Evolutionary conservation across 345 rosid genomes (phyloP), one percentile per base, ranked within the genome.

Genomic region (Ricinus communis): DNA sequence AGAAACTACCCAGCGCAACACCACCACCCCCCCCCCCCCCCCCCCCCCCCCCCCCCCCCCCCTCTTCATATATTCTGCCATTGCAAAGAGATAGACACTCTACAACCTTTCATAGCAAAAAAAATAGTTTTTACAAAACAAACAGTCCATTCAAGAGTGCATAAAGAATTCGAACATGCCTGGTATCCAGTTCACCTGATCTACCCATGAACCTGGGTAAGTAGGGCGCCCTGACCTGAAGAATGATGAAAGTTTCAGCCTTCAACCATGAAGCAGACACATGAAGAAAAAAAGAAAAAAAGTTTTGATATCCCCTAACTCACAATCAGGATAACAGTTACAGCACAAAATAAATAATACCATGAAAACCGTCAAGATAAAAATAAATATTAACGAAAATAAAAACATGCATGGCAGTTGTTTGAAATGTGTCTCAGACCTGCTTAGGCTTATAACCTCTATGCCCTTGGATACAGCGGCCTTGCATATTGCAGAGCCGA

Each of bases 401-500:
- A 40, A 27, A 14, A 76, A 69, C 12, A 71, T 47, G 52, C 47
- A 75, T 7, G 40, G 58, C 45, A 73, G 65, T 54, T 63, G 65
- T 24, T 65, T 45, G 52, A 70, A 68, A 28, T 10, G 51, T 21
- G 62, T 60, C 40, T 61, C 36, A 8, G 30, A 94, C 98, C 98
- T 94, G 97, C 83, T 91, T 6, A 94, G 79, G 83, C 97, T 94
- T n/a, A 82, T 70, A 69, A 87, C 92, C 74, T 94, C 98, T 21
- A 94, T 82, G 71, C 96, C 95, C 58, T 85, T 85, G 68, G 87
- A 86, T 60, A 91, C 90, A 58, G 97, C 93, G 72, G 93, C 93
- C 86, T 90, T 94, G 77, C 97, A 94, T 41, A 94, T 85, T 66
- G 98, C 91, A 71, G 98, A 91, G 59, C 97, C 98, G 77, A 91